These are phyloP conservation scores for Penstemon eatonii DNA, from an alignment of 257 asterid genomes.

Conservation along the genomic window DNA sequence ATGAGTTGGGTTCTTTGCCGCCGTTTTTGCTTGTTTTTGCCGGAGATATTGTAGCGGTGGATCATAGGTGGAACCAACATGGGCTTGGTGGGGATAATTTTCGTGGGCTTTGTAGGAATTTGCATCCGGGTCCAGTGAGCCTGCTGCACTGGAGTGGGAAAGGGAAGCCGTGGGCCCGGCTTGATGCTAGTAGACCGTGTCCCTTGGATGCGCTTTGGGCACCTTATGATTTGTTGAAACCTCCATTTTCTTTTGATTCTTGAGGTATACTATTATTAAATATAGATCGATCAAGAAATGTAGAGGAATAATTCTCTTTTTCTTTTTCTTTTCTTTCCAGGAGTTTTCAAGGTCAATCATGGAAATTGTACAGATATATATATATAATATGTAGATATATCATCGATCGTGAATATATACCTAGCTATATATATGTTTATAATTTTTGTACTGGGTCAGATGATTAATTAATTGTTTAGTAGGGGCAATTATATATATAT, in stretches of 20 bases:
- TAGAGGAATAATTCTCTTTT: not conserved
- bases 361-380: constrained; percentile 6
- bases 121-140: constrained; percentile 47
- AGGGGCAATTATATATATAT: too few relatives aligned
- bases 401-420: not conserved
- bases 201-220: constrained; percentile 59
- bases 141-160: constrained; percentile 55
- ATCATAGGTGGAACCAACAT: constrained; percentile 49
- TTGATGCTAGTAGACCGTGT: constrained; percentile 43
- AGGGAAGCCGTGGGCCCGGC: constrained; percentile 52
- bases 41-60: constrained; percentile 45
- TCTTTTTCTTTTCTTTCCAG: not conserved
- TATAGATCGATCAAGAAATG: not conserved
- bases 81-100: constrained; percentile 50
- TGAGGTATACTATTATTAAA: constrained; percentile 11
- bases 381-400: not conserved
- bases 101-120: constrained; percentile 40
- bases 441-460: not conserved
- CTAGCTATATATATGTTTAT: not conserved
- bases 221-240: constrained; percentile 44
- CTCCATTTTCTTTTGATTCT: constrained; percentile 35
- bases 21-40: constrained; percentile 50
- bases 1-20: constrained; percentile 46
- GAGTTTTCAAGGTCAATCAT: constrained; percentile 1
- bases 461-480: not conserved